Conservation (phyloP, 2,329 filamentous ascomycete genomes). For the Ceratocystis eucalypticola region DNA sequence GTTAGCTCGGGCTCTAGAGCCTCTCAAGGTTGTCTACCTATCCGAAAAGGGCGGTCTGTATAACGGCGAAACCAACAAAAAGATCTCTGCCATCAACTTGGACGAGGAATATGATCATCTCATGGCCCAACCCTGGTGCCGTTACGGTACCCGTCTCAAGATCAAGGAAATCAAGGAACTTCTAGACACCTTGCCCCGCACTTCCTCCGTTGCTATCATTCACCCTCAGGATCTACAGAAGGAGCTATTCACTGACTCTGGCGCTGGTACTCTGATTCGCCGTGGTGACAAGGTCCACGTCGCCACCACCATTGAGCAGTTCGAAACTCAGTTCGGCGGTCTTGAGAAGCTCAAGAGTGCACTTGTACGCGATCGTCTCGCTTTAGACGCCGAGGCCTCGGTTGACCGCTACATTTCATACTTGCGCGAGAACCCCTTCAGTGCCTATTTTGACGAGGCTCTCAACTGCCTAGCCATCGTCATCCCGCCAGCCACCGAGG, state of each 20-base stretch:
- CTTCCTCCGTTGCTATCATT: slow-evolving; percentile 92
- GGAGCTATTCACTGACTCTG: slow-evolving; percentile 91
- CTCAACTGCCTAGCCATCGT: slow-evolving; percentile 91
- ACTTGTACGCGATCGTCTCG: slow-evolving; percentile 67
- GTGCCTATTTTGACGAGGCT: slow-evolving; percentile 84
- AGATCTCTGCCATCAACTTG: slow-evolving; percentile 93
- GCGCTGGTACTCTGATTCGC: slow-evolving; percentile 83
- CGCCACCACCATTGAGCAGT: slow-evolving; percentile 55
- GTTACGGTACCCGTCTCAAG: slow-evolving; percentile 88
- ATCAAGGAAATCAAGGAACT: slow-evolving; percentile 96
- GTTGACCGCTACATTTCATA: slow-evolving; percentile 78
- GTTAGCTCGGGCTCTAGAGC: slow-evolving; percentile 75
- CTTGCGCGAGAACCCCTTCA: slow-evolving; percentile 65
- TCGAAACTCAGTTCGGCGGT: slow-evolving; percentile 42
- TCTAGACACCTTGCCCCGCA: slow-evolving; percentile 72
- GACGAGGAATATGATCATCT: slow-evolving; percentile 90
- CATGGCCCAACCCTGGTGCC: slow-evolving; percentile 90
- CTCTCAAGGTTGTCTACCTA: slow-evolving; percentile 95
- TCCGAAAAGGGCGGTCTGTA: slow-evolving; percentile 95
- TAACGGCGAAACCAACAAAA: slow-evolving; percentile 82
- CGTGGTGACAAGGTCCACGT: slow-evolving; percentile 80
- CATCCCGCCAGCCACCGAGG: slow-evolving; percentile 53
- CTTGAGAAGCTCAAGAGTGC: slow-evolving; percentile 66
- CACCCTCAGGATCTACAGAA: slow-evolving; percentile 92
- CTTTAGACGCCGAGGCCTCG: slow-evolving; percentile 66